phyloP scores from a whole-genome alignment of 1,284 basidiomycete genomes.

The Papiliotrema fonsecae region DNA sequence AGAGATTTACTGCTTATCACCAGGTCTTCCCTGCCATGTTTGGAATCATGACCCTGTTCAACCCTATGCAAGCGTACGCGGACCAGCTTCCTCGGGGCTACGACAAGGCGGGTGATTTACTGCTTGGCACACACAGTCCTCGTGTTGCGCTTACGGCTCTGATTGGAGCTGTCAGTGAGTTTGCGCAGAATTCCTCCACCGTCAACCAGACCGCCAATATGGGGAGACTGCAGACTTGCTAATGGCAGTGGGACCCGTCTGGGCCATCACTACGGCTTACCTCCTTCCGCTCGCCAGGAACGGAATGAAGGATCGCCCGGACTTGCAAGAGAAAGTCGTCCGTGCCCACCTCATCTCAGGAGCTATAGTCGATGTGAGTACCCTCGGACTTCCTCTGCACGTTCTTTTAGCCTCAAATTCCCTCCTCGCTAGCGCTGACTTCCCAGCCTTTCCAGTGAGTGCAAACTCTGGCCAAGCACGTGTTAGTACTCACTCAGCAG shows the following conservation, averaged over 20 bases:
- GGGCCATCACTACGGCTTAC: background rate
- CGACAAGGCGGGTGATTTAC: background rate
- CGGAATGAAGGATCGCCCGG: slow-evolving; percentile 2
- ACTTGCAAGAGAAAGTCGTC: slow-evolving; percentile 1
- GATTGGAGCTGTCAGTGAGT: slow-evolving; percentile 3
- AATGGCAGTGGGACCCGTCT: background rate
- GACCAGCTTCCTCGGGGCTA: background rate
- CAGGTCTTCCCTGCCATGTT: slow-evolving; percentile 1
- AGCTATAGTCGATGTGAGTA: slow-evolving; percentile 4
- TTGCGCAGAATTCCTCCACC: too few relatives aligned
- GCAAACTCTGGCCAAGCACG: too few relatives aligned
- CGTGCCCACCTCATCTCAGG: slow-evolving; percentile 1
- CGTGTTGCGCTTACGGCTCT: background rate
- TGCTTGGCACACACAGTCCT: background rate
- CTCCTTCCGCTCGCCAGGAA: slow-evolving; percentile 2
- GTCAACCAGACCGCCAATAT: background rate
- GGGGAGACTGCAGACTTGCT: background rate
- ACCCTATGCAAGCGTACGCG: slow-evolving; percentile 1
- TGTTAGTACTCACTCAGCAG: background rate
- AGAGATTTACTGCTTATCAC: too few relatives aligned
- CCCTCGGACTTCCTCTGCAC: too few relatives aligned
- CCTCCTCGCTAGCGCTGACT: background rate
- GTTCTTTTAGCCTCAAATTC: too few relatives aligned
- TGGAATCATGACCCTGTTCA: slow-evolving; percentile 1
- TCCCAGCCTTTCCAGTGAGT: slow-evolving; percentile 2